These are phyloP conservation scores for Cucurbita argyrosperma DNA, from an alignment of 306 rosid genomes.

Conservation along the genomic window DNA sequence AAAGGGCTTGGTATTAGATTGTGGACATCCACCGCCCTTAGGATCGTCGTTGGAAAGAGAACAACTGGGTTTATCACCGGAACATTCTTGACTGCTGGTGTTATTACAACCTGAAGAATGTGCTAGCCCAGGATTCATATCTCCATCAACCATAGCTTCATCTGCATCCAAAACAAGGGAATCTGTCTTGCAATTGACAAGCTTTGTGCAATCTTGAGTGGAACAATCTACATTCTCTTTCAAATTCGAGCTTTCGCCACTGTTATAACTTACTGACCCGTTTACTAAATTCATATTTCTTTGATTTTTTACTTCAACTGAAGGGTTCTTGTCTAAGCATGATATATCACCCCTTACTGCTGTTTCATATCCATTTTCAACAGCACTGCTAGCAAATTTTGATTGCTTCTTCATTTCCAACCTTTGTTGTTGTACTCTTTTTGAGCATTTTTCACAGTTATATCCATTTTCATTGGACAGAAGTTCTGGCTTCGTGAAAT, in stretches of 20 bases:
- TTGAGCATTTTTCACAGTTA: slow-evolving; percentile 88
- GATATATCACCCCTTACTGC: slow-evolving; percentile 18
- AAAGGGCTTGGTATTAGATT: not conserved
- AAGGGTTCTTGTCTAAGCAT: slow-evolving; percentile 13
- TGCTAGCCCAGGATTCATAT: slow-evolving; percentile 17
- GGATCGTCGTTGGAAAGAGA: slow-evolving; percentile 14
- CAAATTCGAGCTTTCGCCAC: slow-evolving; percentile 20
- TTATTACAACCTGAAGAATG: slow-evolving; percentile 22
- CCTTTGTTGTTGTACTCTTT: slow-evolving; percentile 30
- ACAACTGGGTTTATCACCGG: slow-evolving; percentile 19
- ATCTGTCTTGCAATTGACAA: slow-evolving; percentile 28
- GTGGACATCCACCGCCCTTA: slow-evolving; percentile 3
- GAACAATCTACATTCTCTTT: slow-evolving; percentile 11
- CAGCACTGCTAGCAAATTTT: slow-evolving; percentile 13
- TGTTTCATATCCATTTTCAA: slow-evolving; percentile 24
- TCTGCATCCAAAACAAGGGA: slow-evolving; percentile 16
- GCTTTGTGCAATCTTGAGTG: slow-evolving; percentile 9
- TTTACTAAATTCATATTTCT: slow-evolving; percentile 25
- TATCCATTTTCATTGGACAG: slow-evolving; percentile 81
- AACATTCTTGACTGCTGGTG: slow-evolving; percentile 28
- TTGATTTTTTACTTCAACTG: slow-evolving; percentile 15
- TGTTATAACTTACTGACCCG: slow-evolving; percentile 1
- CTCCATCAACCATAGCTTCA: slow-evolving; percentile 15
- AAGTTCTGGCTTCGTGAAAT: slow-evolving; percentile 83
- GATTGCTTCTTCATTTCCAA: slow-evolving; percentile 22